A percentile compares a stretch with the other conserved stretches of the same genome.
These are phyloP conservation scores for Boletus sp. DNA, from an alignment of 768 basidiomycete species.

Conservation along the genomic window DNA sequence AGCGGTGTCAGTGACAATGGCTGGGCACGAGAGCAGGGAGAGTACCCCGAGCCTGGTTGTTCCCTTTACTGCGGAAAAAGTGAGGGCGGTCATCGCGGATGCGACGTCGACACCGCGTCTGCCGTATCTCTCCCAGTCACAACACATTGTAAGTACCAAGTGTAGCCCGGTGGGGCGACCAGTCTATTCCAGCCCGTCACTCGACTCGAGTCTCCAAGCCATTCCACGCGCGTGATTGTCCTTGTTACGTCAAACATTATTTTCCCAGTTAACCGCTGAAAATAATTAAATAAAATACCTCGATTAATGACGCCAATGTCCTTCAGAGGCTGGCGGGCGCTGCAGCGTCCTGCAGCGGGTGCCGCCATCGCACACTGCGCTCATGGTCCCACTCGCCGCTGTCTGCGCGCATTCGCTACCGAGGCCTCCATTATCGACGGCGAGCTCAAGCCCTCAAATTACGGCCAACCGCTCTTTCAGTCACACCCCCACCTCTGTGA, in stretches of 20 bases:
- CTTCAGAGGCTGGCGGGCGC: conserved; percentile 13
- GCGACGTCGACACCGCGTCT: conserved; percentile 68
- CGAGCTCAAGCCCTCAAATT: conserved; percentile 63
- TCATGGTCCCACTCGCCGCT: not conserved
- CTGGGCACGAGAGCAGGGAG: conserved; percentile 15
- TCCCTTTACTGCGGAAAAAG: conserved; percentile 65
- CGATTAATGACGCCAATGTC: conserved; percentile 18
- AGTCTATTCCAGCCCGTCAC: conserved; percentile 19
- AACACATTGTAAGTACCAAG: conserved; percentile 24
- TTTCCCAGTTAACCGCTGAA: not conserved
- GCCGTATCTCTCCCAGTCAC: conserved; percentile 40
- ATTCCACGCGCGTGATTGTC: conserved; percentile 22
- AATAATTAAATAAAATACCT: conserved; percentile 3
- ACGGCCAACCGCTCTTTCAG: conserved; percentile 73
- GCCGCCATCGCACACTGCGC: not conserved
- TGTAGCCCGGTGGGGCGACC: conserved; percentile 8
- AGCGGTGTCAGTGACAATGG: conserved; percentile 3
- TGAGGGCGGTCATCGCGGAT: conserved; percentile 57
- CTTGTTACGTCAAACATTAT: not conserved
- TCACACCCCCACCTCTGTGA: conserved; percentile 83
- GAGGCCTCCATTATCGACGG: conserved; percentile 23
- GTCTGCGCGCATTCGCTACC: conserved; percentile 35
- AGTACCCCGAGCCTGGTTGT: conserved; percentile 70
- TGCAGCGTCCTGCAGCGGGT: conserved; percentile 3
- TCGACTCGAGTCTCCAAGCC: not conserved